phyloP scores from a whole-genome alignment of 2,329 filamentous ascomycete genomes.

The Fonsecaea nubica region DNA sequence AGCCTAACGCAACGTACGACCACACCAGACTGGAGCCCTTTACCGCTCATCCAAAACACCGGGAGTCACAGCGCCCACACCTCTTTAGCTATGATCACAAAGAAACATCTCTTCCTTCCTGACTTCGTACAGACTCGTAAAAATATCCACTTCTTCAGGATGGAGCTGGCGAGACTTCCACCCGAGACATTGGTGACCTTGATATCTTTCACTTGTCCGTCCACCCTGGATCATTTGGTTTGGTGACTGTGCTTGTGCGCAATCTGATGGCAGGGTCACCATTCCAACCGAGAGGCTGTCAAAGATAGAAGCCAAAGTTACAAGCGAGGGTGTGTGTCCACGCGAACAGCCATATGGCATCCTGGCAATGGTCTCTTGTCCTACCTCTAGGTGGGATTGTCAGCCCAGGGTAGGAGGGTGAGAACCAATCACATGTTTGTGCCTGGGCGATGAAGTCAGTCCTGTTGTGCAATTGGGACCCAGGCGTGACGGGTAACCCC shows the following conservation, averaged over 20 bases:
- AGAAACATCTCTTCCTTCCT: not conserved
- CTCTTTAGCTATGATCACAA: not conserved
- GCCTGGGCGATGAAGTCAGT: conserved; percentile 20
- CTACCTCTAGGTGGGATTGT: not conserved
- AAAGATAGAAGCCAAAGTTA: conserved; percentile 7
- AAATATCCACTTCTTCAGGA: not conserved
- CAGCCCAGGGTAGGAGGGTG: conserved; percentile 30
- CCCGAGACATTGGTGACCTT: conserved; percentile 20
- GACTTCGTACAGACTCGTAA: not conserved
- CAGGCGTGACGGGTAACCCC: not conserved
- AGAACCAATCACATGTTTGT: conserved; percentile 33
- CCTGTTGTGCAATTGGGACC: conserved; percentile 8
- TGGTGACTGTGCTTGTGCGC: conserved; percentile 1
- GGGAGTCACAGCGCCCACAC: not conserved
- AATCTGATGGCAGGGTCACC: not conserved
- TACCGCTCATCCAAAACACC: conserved; percentile 7
- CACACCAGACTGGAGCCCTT: not conserved
- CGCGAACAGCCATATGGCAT: conserved; percentile 16
- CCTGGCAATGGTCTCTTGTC: conserved; percentile 2
- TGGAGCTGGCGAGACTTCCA: conserved; percentile 6
- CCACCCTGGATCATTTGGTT: not conserved
- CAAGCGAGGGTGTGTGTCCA: conserved; percentile 22
- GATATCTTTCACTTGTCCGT: not conserved
- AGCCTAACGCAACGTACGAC: no score
- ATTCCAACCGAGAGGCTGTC: conserved; percentile 4